Percentiles rank a stretch among this genome's conserved stretches.
These are phyloP conservation scores for Claviceps capensis DNA, from an alignment of 2,329 filamentous ascomycete genomes.

Conservation along the genomic window DNA sequence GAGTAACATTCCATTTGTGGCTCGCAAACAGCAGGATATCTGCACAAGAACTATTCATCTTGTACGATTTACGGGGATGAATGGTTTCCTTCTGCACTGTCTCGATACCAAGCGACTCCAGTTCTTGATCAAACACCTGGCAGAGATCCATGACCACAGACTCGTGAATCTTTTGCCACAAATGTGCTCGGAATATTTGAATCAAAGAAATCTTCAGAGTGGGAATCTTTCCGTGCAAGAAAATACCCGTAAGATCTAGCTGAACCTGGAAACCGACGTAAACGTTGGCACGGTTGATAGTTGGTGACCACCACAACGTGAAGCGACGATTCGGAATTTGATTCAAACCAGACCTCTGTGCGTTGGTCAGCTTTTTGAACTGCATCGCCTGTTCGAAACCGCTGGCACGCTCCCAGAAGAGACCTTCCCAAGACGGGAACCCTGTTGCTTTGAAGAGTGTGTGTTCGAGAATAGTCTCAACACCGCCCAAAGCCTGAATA, in stretches of 20 bases:
- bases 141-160: constrained; percentile 98
- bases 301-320: constrained; percentile 93
- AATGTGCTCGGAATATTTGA: constrained; percentile 97
- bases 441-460: constrained; percentile 94
- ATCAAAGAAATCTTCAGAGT: constrained; percentile 96
- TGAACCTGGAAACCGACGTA: constrained; percentile 99
- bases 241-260: constrained; percentile 93
- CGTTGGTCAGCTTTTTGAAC: constrained; percentile 98
- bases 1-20: constrained; percentile 97
- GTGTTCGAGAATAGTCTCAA: constrained; percentile 95
- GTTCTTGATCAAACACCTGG: constrained; percentile 94
- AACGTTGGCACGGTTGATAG: constrained; percentile 90
- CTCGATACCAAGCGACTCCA: constrained; percentile 91
- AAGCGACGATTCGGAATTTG: constrained; percentile 98
- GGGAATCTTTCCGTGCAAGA: constrained; percentile 97
- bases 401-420: constrained; percentile 61
- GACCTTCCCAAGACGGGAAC: constrained; percentile 91
- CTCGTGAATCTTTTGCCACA: constrained; percentile 99
- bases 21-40: constrained; percentile 94
- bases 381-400: constrained; percentile 64
- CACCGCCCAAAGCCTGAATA: constrained; percentile 89
- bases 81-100: constrained; percentile 99
- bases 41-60: constrained; percentile 99
- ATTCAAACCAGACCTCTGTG: constrained; percentile 89
- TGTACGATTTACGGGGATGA: constrained; percentile 97